A percentile compares a stretch with the other conserved stretches of the same genome.
phyloP scores from a whole-genome alignment of 2,329 filamentous ascomycete genomes.

The Gyromitra esculenta region DNA sequence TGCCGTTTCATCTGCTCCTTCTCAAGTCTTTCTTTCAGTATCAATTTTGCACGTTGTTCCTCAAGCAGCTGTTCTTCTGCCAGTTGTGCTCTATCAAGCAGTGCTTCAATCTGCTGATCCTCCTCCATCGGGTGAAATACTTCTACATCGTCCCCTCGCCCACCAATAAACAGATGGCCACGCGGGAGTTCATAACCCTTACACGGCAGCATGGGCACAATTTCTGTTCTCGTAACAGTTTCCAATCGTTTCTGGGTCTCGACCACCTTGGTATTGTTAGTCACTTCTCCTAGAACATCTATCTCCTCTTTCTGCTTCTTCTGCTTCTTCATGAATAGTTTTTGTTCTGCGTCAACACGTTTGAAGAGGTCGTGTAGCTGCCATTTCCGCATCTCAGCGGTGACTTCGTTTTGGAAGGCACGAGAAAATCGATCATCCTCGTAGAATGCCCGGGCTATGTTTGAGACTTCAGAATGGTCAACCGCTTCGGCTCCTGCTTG shows the following conservation, averaged over 20 bases:
- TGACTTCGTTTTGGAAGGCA: constrained; percentile 5
- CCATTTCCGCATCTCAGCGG: constrained; percentile 14
- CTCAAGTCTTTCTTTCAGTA: neutral
- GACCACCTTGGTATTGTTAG: neutral
- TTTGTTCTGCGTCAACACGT: constrained; percentile 6
- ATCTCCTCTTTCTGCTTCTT: neutral
- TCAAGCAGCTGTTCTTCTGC: neutral
- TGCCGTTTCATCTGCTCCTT: neutral
- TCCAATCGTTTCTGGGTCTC: neutral
- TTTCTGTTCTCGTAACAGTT: constrained; percentile 32
- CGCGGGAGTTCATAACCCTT: constrained; percentile 29
- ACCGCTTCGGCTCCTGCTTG: constrained; percentile 1
- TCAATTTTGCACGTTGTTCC: neutral
- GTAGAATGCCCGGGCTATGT: constrained; percentile 1
- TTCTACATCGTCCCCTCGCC: constrained; percentile 4
- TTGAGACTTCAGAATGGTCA: neutral
- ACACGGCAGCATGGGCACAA: constrained; percentile 37
- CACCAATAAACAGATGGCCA: constrained; percentile 34
- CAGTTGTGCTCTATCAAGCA: neutral
- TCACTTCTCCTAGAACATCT: constrained; percentile 3
- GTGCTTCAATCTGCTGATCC: neutral
- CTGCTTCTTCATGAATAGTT: neutral
- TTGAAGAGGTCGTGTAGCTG: constrained; percentile 15
- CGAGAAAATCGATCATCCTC: neutral
- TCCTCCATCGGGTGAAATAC: constrained; percentile 1